Conservation (phyloP, 2,329 filamentous ascomycete genomes). For the Hypoxylon sp. region DNA sequence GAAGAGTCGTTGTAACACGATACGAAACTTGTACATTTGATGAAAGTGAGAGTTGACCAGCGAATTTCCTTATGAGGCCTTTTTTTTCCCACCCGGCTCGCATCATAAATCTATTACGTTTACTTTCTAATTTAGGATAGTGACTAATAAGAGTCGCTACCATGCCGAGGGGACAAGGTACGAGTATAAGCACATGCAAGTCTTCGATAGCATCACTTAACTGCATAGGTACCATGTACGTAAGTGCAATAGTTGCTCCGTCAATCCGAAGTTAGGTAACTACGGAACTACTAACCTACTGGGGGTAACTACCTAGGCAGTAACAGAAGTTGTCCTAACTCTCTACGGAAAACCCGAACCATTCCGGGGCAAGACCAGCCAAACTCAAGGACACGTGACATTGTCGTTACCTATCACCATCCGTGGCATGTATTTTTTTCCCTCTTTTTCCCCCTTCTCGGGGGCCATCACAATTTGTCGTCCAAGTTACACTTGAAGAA, state of each 20-base stretch:
- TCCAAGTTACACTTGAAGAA: no score
- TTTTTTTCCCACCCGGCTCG: conserved; percentile 18
- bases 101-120: conserved; percentile 42
- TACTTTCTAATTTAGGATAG: conserved; percentile 31
- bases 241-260: neutral
- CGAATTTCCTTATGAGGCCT: conserved; percentile 32
- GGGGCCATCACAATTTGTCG: no score
- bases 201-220: conserved; percentile 4
- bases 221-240: conserved; percentile 5
- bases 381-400: no score
- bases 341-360: no score
- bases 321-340: no score
- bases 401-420: no score
- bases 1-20: conserved; percentile 1
- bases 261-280: neutral
- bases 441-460: no score
- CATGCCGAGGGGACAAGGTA: conserved; percentile 9
- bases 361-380: no score
- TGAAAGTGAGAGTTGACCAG: conserved; percentile 4
- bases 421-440: no score
- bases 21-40: conserved; percentile 4
- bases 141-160: conserved; percentile 9
- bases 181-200: conserved; percentile 18
- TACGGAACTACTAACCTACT: no score
- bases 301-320: neutral